phyloP scores from a whole-genome alignment of 192 early-diverging fungal genomes.

The Umbelopsis isabellina region DNA sequence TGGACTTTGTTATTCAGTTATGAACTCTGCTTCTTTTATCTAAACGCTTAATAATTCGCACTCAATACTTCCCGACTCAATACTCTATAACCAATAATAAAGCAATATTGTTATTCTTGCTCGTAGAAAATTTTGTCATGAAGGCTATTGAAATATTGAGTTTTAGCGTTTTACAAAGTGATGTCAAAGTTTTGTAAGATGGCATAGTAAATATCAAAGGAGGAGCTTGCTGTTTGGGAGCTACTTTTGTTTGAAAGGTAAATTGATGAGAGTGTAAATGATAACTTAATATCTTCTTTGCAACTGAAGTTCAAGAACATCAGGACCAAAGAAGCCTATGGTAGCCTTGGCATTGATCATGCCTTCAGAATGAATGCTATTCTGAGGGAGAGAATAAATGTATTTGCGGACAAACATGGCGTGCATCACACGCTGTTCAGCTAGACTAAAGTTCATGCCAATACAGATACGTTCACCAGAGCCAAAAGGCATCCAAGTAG shows the following conservation, averaged over 20 bases:
- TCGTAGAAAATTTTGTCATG: too few species aligned
- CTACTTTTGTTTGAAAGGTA: too few species aligned
- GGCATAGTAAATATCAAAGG: too few species aligned
- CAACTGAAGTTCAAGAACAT: conserved; percentile 4
- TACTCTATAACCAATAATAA: too few species aligned
- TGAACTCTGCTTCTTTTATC: neutral
- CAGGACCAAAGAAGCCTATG: conserved; percentile 19
- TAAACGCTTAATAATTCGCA: neutral
- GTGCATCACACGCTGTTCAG: conserved; percentile 59
- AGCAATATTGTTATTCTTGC: too few species aligned
- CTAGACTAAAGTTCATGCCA: conserved; percentile 59
- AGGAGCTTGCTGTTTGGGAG: too few species aligned
- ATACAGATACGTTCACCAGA: conserved; percentile 59
- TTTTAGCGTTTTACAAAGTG: too few species aligned
- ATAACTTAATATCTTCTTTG: conserved; percentile 8
- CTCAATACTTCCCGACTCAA: neutral
- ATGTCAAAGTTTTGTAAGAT: too few species aligned
- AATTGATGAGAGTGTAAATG: neutral
- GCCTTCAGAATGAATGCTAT: conserved; percentile 9
- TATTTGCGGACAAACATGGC: conserved; percentile 37
- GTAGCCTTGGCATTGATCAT: conserved; percentile 10
- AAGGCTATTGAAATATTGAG: too few species aligned
- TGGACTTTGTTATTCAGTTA: conserved; percentile 15
- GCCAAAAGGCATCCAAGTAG: conserved; percentile 59
- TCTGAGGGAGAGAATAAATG: neutral